phyloP scores from a whole-genome alignment of 75 land plant genomes.

The Picea sitchensis region DNA sequence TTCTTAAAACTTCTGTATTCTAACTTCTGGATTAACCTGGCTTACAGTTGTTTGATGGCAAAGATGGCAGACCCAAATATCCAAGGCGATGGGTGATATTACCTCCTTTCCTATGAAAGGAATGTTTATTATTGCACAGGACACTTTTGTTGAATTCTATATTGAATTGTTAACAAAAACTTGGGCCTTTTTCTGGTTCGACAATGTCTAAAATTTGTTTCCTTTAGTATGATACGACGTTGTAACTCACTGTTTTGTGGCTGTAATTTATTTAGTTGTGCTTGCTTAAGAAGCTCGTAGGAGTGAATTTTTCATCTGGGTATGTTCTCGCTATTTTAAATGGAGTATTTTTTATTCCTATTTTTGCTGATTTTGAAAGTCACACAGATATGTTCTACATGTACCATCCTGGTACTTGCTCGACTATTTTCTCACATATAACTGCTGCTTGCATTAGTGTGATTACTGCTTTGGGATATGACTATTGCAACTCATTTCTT shows the following conservation, averaged over 20 bases:
- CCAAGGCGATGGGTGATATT: constrained; percentile 92
- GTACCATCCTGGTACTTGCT: neutral
- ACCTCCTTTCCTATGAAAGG: constrained; percentile 75
- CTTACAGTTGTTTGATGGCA: constrained; percentile 92
- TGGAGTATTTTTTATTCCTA: neutral
- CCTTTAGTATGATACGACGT: neutral
- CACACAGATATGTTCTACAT: neutral
- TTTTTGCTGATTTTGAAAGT: neutral
- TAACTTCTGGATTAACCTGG: neutral
- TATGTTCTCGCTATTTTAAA: neutral
- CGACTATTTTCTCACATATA: neutral
- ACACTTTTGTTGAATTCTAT: neutral
- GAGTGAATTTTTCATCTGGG: neutral
- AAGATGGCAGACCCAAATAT: constrained; percentile 86
- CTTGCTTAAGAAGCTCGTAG: neutral
- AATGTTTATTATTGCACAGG: neutral
- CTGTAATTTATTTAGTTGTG: neutral
- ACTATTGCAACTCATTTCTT: neutral
- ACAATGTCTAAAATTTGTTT: neutral
- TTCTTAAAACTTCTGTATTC: neutral
- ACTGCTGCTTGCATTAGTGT: neutral
- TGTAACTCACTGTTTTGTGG: neutral
- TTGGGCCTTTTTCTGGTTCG: neutral
- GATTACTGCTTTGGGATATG: neutral
- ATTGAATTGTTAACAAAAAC: neutral